phyloP scores from a whole-genome alignment of 2,329 filamentous ascomycete species.

The Hypoxylon sp. region DNA sequence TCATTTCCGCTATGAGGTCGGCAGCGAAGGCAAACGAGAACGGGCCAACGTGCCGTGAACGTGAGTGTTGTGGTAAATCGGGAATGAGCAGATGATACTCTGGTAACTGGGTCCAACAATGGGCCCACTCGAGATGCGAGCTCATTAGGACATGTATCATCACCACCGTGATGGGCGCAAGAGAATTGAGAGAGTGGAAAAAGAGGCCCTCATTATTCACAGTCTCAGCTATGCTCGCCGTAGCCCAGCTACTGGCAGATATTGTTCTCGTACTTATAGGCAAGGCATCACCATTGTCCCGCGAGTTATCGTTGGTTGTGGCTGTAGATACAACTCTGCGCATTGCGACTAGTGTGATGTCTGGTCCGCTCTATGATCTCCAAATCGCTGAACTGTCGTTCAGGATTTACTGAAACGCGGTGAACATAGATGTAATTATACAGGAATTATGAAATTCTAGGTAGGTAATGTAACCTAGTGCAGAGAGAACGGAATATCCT shows the following conservation, averaged over 20 bases:
- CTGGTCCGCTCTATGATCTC: conserved; percentile 11
- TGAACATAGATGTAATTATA: background rate
- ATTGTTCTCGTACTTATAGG: conserved; percentile 30
- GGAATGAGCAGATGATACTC: conserved; percentile 59
- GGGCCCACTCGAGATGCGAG: conserved; percentile 55
- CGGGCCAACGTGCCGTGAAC: conserved; percentile 54
- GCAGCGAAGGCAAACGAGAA: conserved; percentile 54
- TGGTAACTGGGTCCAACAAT: conserved; percentile 55
- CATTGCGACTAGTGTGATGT: conserved; percentile 16
- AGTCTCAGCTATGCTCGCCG: conserved; percentile 20
- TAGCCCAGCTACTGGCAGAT: conserved; percentile 44
- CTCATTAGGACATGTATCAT: conserved; percentile 50
- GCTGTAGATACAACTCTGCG: conserved; percentile 29
- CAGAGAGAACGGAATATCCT: background rate
- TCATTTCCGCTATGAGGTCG: conserved; percentile 56
- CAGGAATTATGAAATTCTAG: background rate
- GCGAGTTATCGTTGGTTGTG: conserved; percentile 23
- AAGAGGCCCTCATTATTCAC: conserved; percentile 44
- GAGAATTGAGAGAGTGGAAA: conserved; percentile 52
- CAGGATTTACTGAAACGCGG: conserved; percentile 7
- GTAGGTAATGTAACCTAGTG: background rate
- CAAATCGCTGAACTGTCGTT: conserved; percentile 8
- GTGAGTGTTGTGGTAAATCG: conserved; percentile 60
- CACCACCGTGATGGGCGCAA: conserved; percentile 44
- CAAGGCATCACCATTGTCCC: conserved; percentile 27